Evolutionary conservation across 176 grass and related monocot genomes (phyloP), one percentile per base, ranked within the genome.

Genomic region (Ensete glaucum): DNA sequence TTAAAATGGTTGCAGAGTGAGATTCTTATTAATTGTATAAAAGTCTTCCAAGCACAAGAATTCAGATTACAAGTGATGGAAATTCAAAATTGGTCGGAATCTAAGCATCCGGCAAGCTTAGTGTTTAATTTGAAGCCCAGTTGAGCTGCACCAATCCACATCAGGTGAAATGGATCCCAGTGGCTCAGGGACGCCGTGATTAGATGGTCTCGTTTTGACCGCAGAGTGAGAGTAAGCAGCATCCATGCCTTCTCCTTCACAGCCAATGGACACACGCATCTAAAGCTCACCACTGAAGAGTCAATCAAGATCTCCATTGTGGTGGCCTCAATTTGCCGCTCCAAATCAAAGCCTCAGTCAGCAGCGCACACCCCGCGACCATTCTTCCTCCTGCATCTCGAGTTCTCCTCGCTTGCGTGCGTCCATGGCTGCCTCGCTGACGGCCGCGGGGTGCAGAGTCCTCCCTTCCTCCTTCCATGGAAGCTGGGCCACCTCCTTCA

Each of bases 401-500:
- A 19, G 22, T 11, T 27, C 54, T 55, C 64, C 23, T 27, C 3
- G 24, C 8, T 1, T 34, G 53, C 52, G 9, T 21, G 2, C n/a
- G 25, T 51, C 4, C 76, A 83, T 87, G 81, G 85, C 85, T 10
- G 77, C 49, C 68, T 54, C 69, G 25, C 27, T 73, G n/a, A 73
- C 69, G 17, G 55, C 78, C 71, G 13, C n/a, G 2, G 54, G 53
- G 72, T 53, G 20, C 62, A 23, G 1, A 11, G 19, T 65, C 16
- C 65, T 69, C 25, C 65, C 53, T 29, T 79, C 77, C 65, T 48
- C 53, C 26, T 55, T 72, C 55, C 56, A 50, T 29, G 78, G 66
- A 9, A 52, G 68, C 69, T 92, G 90, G 90, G 84, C 84, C 19
- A 86, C 54, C 53, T 92, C 89, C 10, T 84, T 92, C 63, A 71